Conservation (phyloP, 345 rosid genomes). For the Abelmoschus esculentus region DNA sequence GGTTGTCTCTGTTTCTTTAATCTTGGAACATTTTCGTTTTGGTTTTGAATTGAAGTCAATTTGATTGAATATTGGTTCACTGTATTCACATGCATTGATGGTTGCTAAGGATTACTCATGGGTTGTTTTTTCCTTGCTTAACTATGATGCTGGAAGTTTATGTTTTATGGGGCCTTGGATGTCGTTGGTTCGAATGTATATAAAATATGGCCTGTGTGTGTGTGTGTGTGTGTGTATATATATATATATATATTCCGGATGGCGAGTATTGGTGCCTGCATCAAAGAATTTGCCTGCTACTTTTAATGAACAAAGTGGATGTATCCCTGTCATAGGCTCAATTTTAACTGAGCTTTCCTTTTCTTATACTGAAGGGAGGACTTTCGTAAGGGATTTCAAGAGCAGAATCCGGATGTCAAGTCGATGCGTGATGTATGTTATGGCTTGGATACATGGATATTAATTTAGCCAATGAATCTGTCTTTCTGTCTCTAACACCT, state of each 20-base stretch:
- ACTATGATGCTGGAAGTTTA: not conserved
- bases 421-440: conserved; percentile 77
- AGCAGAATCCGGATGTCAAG: conserved; percentile 75
- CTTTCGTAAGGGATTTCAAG: conserved; percentile 78
- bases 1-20: too few species aligned
- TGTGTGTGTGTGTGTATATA: too few species aligned
- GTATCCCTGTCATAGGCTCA: not conserved
- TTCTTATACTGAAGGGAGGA: conserved; percentile 49
- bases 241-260: not conserved
- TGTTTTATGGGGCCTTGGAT: not conserved
- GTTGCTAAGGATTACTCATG: too few species aligned
- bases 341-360: conserved; percentile 8
- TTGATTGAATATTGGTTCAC: too few species aligned
- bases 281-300: not conserved
- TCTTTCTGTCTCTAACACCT: not conserved
- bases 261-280: not conserved
- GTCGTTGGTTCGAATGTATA: not conserved
- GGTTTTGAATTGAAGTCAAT: not conserved
- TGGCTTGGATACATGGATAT: not conserved
- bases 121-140: not conserved
- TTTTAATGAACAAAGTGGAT: not conserved
- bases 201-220: not conserved
- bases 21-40: too few species aligned
- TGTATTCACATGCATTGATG: not conserved
- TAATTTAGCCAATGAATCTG: not conserved